A percentile compares a stretch with the other conserved stretches of the same genome.
phyloP scores from a whole-genome alignment of 2,329 filamentous ascomycete genomes.

The Penicillium sp. region DNA sequence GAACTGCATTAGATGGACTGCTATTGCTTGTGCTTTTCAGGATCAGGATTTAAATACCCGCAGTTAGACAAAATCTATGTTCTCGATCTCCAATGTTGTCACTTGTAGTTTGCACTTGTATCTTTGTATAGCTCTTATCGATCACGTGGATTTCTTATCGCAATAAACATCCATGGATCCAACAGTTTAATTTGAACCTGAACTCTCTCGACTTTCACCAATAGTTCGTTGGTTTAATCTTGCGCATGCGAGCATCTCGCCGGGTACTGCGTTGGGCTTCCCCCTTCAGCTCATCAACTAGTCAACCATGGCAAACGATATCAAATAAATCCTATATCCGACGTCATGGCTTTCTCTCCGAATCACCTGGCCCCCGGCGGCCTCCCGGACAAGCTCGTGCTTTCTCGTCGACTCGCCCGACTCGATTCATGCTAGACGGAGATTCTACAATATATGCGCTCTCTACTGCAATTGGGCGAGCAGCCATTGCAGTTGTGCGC shows the following conservation, averaged over 20 bases:
- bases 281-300: constrained; percentile 25
- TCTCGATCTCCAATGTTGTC: neutral
- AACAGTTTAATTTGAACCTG: neutral
- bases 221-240: constrained; percentile 6
- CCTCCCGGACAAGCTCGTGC: constrained; percentile 7
- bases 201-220: neutral
- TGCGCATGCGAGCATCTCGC: constrained; percentile 31
- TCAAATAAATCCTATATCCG: constrained; percentile 10
- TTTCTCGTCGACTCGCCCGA: constrained; percentile 21
- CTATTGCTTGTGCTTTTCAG: neutral
- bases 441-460: constrained; percentile 80
- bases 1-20: neutral
- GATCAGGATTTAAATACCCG: neutral
- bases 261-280: constrained; percentile 25
- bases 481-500: constrained; percentile 86
- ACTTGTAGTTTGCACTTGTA: neutral
- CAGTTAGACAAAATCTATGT: neutral
- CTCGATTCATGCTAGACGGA: constrained; percentile 21
- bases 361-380: constrained; percentile 2
- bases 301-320: constrained; percentile 1
- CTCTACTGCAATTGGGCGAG: constrained; percentile 79
- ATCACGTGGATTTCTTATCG: neutral
- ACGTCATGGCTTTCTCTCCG: constrained; percentile 7
- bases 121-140: neutral
- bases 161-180: neutral